These are phyloP conservation scores for Spencermartinsiella europaea DNA, from an alignment of 805 yeast species.

Conservation along the genomic window DNA sequence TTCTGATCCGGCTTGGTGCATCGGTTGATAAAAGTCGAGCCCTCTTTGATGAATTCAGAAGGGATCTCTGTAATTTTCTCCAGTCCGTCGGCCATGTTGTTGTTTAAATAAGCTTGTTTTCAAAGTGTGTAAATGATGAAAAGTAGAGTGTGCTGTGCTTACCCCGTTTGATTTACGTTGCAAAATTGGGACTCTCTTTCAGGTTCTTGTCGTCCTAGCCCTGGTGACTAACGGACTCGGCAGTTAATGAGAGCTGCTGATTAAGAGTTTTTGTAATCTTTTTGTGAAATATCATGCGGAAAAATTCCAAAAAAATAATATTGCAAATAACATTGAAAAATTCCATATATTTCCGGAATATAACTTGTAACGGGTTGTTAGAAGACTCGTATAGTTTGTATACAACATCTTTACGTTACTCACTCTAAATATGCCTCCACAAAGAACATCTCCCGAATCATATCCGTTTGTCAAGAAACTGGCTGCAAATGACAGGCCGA, in stretches of 20 bases:
- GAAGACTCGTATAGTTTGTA: too few relatives aligned
- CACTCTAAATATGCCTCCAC: background rate
- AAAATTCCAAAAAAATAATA: too few relatives aligned
- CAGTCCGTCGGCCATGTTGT: conserved; percentile 25
- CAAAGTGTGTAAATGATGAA: background rate
- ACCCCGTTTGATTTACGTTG: background rate
- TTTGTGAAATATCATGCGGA: too few relatives aligned
- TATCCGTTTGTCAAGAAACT: conserved; percentile 65
- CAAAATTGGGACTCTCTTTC: background rate
- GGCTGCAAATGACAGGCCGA: conserved; percentile 72
- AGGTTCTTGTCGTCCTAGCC: background rate
- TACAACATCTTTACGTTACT: too few relatives aligned
- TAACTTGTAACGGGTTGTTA: too few relatives aligned
- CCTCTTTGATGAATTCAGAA: conserved; percentile 85
- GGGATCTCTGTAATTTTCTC: conserved; percentile 53
- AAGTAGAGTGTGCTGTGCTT: background rate
- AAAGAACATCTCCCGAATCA: background rate
- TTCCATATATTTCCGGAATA: too few relatives aligned
- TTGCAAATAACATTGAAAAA: too few relatives aligned
- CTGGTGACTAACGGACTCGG: too few relatives aligned
- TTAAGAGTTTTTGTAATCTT: background rate
- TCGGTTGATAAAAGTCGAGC: conserved; percentile 78
- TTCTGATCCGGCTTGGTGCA: conserved; percentile 90
- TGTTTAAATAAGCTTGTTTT: background rate
- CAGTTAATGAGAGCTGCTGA: background rate